Evolutionary conservation across 2,329 filamentous ascomycete species (phyloP).

Genomic region (Xylariaceae sp.): DNA sequence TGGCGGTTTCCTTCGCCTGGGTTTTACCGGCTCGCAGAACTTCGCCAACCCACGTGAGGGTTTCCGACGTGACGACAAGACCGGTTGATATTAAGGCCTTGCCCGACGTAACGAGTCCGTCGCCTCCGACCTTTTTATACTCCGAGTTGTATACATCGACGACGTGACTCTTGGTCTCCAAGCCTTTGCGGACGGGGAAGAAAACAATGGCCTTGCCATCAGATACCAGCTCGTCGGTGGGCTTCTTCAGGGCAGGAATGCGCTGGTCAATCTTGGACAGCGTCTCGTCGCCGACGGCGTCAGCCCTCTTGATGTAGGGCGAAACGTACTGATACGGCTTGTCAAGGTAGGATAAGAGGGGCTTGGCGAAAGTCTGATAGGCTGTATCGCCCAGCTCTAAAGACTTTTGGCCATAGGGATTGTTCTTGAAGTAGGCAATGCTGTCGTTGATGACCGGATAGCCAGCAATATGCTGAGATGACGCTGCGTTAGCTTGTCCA

Average conservation of each 20-base stretch:
- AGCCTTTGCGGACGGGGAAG: slow-evolving; percentile 58
- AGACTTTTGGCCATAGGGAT: slow-evolving; percentile 79
- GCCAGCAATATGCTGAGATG: slow-evolving; percentile 69
- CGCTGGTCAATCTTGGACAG: slow-evolving; percentile 64
- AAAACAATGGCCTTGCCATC: slow-evolving; percentile 59
- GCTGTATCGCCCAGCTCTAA: slow-evolving; percentile 69
- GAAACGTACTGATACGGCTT: slow-evolving; percentile 77
- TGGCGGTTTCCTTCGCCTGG: slow-evolving; percentile 51
- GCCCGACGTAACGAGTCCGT: slow-evolving; percentile 61
- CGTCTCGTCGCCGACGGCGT: slow-evolving; percentile 69
- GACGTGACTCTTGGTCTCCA: slow-evolving; percentile 60
- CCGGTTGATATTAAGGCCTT: slow-evolving; percentile 67
- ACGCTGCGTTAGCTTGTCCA: background rate
- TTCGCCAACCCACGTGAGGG: slow-evolving; percentile 56
- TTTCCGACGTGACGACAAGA: slow-evolving; percentile 63
- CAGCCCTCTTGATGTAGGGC: slow-evolving; percentile 80
- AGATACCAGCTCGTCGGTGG: slow-evolving; percentile 64
- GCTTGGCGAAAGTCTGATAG: slow-evolving; percentile 72
- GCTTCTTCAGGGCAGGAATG: slow-evolving; percentile 72
- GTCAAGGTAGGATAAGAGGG: slow-evolving; percentile 71
- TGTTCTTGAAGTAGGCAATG: slow-evolving; percentile 72
- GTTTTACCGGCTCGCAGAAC: slow-evolving; percentile 60
- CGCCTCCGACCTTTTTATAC: slow-evolving; percentile 59
- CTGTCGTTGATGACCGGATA: slow-evolving; percentile 81
- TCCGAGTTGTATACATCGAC: slow-evolving; percentile 54